These are phyloP conservation scores for Acacia melanoxylon DNA, from an alignment of 306 rosid species.

Conservation along the genomic window DNA sequence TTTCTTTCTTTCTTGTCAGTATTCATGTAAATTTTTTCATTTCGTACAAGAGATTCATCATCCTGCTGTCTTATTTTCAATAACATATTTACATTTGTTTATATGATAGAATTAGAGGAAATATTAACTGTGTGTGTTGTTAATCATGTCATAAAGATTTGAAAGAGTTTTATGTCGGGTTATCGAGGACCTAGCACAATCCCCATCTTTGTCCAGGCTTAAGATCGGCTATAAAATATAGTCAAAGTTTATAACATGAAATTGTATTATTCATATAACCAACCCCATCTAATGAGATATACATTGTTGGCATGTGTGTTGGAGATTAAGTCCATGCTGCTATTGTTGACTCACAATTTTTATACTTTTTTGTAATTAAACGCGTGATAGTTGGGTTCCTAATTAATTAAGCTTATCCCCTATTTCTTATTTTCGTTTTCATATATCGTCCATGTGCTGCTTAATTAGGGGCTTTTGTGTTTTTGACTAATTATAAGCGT, in stretches of 20 bases:
- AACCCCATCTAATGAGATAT: no score
- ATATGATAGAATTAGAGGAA: no score
- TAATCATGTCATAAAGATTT: neutral
- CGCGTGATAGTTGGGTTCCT: neutral
- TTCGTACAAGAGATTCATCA: neutral
- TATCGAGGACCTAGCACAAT: no score
- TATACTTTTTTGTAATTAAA: neutral
- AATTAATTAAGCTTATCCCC: neutral
- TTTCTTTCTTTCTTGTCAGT: conserved; percentile 1
- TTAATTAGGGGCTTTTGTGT: neutral
- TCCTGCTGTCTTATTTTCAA: neutral
- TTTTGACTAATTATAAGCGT: neutral
- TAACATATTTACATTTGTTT: no score
- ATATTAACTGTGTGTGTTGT: neutral
- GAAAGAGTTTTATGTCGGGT: no score
- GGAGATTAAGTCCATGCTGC: neutral
- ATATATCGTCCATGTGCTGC: neutral
- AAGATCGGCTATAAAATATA: no score
- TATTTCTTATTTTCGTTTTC: neutral
- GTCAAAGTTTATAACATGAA: no score
- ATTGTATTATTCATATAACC: no score
- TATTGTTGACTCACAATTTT: neutral
- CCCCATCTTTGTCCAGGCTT: no score
- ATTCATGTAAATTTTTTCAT: conserved; percentile 12
- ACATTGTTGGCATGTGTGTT: no score